These are phyloP conservation scores for Scedosporium minutisporum DNA, from an alignment of 2,329 filamentous ascomycete genomes.

Conservation along the genomic window DNA sequence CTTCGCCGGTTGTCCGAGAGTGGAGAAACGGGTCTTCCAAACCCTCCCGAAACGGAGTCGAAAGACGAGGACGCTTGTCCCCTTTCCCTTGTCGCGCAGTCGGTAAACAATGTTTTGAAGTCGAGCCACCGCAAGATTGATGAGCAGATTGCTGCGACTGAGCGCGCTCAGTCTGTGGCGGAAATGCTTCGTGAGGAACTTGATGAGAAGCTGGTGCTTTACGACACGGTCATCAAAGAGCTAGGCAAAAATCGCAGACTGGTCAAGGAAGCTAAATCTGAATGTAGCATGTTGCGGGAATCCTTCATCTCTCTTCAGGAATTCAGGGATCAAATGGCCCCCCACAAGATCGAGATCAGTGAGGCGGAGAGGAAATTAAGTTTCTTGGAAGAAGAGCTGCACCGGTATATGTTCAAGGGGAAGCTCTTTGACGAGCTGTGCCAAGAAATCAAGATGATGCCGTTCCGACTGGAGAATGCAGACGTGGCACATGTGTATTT, in stretches of 20 bases:
- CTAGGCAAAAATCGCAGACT: neutral
- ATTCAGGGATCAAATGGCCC: neutral
- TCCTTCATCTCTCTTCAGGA: neutral
- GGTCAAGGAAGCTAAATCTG: neutral
- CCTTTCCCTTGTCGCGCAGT: neutral
- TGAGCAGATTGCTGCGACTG: neutral
- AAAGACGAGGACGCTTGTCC: neutral
- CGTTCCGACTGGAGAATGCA: neutral
- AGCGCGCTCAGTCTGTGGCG: neutral
- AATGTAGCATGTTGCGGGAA: neutral
- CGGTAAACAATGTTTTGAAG: slow-evolving; percentile 1
- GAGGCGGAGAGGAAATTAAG: neutral
- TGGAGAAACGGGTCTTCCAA: neutral
- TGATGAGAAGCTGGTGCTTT: neutral
- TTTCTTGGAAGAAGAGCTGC: neutral
- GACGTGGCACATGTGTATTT: neutral
- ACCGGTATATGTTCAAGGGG: slow-evolving; percentile 1
- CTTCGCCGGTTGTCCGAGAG: neutral
- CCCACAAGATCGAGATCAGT: neutral
- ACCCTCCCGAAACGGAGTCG: neutral
- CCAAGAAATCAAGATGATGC: slow-evolving; percentile 5
- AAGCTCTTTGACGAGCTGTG: slow-evolving; percentile 3
- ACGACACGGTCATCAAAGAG: neutral
- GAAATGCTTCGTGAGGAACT: neutral
- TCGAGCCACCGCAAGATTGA: slow-evolving; percentile 3